phyloP scores from a whole-genome alignment of 2,329 filamentous ascomycete species.

The Emericellopsis atlantica region DNA sequence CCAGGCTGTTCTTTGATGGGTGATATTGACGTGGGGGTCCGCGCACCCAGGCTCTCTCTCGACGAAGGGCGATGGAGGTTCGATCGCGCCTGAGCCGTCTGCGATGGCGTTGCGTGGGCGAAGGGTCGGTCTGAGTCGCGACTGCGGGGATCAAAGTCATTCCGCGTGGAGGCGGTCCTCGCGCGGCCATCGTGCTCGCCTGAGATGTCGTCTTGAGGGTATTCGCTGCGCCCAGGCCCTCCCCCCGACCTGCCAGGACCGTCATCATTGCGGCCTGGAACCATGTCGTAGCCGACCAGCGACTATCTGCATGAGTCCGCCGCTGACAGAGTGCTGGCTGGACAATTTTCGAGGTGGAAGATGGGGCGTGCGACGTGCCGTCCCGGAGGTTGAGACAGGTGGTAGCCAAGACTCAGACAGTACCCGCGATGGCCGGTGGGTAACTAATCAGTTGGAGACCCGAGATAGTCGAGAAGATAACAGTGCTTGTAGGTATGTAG shows the following conservation, averaged over 20 bases:
- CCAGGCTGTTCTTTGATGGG: neutral
- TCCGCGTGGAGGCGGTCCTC: neutral
- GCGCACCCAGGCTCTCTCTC: neutral
- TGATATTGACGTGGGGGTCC: neutral
- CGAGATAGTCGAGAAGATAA: too few relatives aligned
- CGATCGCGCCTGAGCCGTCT: too few relatives aligned
- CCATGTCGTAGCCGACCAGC: neutral
- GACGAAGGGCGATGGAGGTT: too few relatives aligned
- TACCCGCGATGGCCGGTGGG: too few relatives aligned
- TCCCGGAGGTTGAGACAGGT: too few relatives aligned
- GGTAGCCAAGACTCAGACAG: too few relatives aligned
- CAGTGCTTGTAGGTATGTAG: too few relatives aligned
- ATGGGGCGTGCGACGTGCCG: too few relatives aligned
- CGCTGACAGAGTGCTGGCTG: neutral
- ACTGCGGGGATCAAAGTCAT: neutral
- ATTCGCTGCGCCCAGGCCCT: neutral
- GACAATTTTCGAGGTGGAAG: too few relatives aligned
- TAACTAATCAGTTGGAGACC: too few relatives aligned
- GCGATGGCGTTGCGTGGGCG: neutral
- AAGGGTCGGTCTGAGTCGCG: neutral
- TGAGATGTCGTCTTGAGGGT: neutral
- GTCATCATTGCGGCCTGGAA: neutral
- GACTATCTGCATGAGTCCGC: neutral
- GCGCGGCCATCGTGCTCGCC: neutral
- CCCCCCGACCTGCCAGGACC: neutral